Conservation (phyloP, 129 eudicot genomes). For the Deinandra increscens region DNA sequence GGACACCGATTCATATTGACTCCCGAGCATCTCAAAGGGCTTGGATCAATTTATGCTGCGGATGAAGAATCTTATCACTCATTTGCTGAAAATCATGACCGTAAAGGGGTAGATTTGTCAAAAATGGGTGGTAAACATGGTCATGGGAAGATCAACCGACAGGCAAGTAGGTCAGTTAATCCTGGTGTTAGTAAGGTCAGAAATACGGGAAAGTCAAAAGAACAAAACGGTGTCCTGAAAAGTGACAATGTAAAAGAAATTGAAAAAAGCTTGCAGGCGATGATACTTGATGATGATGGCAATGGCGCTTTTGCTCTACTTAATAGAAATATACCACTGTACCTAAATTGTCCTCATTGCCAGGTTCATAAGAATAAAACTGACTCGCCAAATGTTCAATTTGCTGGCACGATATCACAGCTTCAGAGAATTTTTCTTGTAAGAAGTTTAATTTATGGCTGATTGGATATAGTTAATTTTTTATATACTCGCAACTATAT, state of each 20-base stretch:
- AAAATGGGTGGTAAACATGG: conserved; percentile 53
- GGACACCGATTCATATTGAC: conserved; percentile 89
- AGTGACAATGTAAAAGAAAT: conserved; percentile 41
- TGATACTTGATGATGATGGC: conserved; percentile 56
- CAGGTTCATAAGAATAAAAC: conserved; percentile 51
- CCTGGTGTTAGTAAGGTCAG: conserved; percentile 35
- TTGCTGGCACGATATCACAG: conserved; percentile 79
- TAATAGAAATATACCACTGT: conserved; percentile 71
- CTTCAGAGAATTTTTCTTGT: conserved; percentile 93
- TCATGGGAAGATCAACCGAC: conserved; percentile 50
- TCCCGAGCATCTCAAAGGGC: conserved; percentile 67
- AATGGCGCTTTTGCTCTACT: conserved; percentile 55
- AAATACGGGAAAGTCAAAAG: conserved; percentile 46
- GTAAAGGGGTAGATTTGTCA: conserved; percentile 45
- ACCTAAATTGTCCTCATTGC: conserved; percentile 83
- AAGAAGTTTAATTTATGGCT: conserved; percentile 18
- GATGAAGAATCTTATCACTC: conserved; percentile 51
- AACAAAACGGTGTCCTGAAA: conserved; percentile 19
- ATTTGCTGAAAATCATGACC: conserved; percentile 41
- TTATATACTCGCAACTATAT: background rate
- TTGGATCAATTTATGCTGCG: conserved; percentile 51
- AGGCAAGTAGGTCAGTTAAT: conserved; percentile 42
- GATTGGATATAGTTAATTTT: background rate
- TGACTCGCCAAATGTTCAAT: conserved; percentile 52
- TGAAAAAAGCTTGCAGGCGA: conserved; percentile 44